Base-by-base conservation (phyloP, 208 protist genomes). In the Porcisia hertigi region DNA sequence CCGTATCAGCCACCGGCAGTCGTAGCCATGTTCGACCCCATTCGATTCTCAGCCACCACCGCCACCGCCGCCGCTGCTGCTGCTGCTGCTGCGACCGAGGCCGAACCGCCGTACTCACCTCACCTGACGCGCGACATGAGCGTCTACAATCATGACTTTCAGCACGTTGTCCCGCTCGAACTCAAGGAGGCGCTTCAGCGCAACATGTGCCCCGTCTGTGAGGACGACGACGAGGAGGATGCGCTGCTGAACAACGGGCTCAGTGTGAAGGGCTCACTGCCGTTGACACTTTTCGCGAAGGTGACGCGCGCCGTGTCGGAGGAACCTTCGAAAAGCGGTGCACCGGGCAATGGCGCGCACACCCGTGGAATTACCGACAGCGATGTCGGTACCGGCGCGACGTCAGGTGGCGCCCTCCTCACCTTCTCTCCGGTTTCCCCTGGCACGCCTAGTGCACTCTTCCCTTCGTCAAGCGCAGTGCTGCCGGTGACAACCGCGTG, bases 61-160 rank as follows among this genome's bases (percentile, higher is more conserved):
- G 34, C 18, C 41, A 4, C 66, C 66, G 30, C 14, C 23, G 60
- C 7, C 3, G 25, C 4, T 0, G 60, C 30, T 0, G 30, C 30
- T 30, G 30, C 30, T 30, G 30, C 30, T 30, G 30, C 30, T 30
- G 30, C 30, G 30, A 39, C 14, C 39, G 64, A 36, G 43, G 43
- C 7, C 9, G 43, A 20, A 16, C 20, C 1, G 43, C 45, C 25
- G 12, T n/a, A 7, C 25, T 52, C 73, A 34, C n/a, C 41, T 34
- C 41, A 43, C 25, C 75, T 34, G n/a, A 54, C 47, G 25, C 36
- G 23, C 41, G 79, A 83, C 62, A 60, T 53, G 23, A 84, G 59
- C 23, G 53, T 77, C 63, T 77, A 67, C 74, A 87, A 87, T 67
- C 84, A 87, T 69, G 84, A 87, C 62, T 84, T 87, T 25, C 84